These are phyloP conservation scores for Fermentozyma sake DNA, from an alignment of 1,139 yeast genomes.

Conservation along the genomic window DNA sequence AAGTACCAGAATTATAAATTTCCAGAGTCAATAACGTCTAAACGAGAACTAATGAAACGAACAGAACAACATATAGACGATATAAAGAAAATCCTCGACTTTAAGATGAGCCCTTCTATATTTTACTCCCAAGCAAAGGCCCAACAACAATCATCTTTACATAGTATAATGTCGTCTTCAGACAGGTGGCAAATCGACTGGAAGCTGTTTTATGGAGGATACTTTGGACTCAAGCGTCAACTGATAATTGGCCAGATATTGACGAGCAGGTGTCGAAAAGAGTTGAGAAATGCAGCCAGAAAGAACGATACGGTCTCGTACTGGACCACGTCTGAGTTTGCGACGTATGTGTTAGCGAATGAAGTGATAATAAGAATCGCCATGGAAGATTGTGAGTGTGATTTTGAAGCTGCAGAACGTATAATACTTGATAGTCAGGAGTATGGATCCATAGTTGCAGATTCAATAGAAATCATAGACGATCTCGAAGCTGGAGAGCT, in stretches of 20 bases:
- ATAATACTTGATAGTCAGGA: constrained; percentile 47
- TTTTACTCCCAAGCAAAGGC: constrained; percentile 48
- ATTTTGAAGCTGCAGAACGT: constrained; percentile 39
- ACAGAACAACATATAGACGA: constrained; percentile 26
- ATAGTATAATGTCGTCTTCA: constrained; percentile 40
- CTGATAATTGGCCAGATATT: constrained; percentile 42
- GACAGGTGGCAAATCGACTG: constrained; percentile 49
- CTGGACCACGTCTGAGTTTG: constrained; percentile 58
- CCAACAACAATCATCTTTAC: constrained; percentile 31
- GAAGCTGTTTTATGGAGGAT: constrained; percentile 52
- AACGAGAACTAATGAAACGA: constrained; percentile 17
- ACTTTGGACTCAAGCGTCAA: constrained; percentile 57
- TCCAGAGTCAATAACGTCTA: constrained; percentile 26
- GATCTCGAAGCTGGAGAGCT: constrained; percentile 16
- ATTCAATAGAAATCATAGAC: constrained; percentile 28
- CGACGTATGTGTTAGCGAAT: constrained; percentile 58
- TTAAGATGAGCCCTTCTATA: constrained; percentile 34
- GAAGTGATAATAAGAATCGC: constrained; percentile 54
- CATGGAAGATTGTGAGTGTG: constrained; percentile 39
- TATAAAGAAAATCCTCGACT: constrained; percentile 42
- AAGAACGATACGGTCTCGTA: constrained; percentile 46
- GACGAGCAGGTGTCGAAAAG: constrained; percentile 19
- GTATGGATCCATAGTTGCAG: constrained; percentile 51
- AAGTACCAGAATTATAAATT: constrained; percentile 19
- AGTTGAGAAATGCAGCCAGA: constrained; percentile 21